Evolutionary conservation across 2,329 filamentous ascomycete genomes (phyloP), one percentile per base, ranked within the genome.

Genomic region (Ampelomyces quisqualis): DNA sequence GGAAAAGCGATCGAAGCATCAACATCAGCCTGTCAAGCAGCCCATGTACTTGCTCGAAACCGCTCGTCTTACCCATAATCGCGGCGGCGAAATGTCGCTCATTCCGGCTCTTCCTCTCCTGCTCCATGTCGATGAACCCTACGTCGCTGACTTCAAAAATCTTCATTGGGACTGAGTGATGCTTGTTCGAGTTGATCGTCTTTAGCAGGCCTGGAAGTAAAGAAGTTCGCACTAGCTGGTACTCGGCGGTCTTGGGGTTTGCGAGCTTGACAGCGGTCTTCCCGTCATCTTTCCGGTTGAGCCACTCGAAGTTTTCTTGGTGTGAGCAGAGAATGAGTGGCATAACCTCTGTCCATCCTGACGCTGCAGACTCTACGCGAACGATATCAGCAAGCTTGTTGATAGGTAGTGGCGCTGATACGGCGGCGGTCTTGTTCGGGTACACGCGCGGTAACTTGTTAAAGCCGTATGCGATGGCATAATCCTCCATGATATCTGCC

Each of bases 401-500:
- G 71, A 98, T 85, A 45, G 83, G 81, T 7, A 97, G 78, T 7
- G 90, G 89, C 42, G 89, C 86, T 32, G 88, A 94, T 47, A 96
- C 82, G 5, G 89, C 93, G 40, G 85, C 86, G 17, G 87, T 86
- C 64, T 90, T 90, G 69, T 84, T 90, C 7, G 90, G 90, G 62
- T 91, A 89, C 34, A 85, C 83, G 37, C 90, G 85, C 1, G 91
- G 90, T 13, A 98, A 84, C 50, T 87, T 89, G 77, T 98, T 98
- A 80, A 95, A 98, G 53, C 94, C 93, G 69, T 97, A 96, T 38
- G 89, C 90, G 52, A 98, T 93, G 27, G 90, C 93, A 14, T 94
- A 84, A 65, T 98, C 94, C 73, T 98, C 93, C 91, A 98, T 98
- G 55, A 98, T 88, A 67, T 98, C 93, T 59, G 90, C 94, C 65